Percentiles rank a stretch among this genome's conserved stretches.
Evolutionary conservation across 306 rosid species (phyloP).

Genomic region (Boehmeria nivea): DNA sequence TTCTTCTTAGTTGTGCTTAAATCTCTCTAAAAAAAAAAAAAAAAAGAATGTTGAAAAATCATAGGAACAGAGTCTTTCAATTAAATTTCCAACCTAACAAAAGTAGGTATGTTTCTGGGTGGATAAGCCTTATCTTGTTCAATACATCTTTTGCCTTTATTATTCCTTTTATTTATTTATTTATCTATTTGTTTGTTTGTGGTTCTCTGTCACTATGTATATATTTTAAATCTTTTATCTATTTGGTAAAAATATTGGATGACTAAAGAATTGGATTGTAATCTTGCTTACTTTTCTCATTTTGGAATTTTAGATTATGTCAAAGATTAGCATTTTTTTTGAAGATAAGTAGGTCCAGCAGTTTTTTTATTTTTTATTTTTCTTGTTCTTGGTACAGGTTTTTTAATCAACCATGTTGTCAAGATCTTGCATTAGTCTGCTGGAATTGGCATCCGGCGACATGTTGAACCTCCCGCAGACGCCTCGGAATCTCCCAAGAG

Average conservation of each 20-base stretch:
- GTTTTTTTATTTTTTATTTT: no score
- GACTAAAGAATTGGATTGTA: no score
- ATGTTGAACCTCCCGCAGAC: slow-evolving; percentile 45
- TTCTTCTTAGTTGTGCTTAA: no score
- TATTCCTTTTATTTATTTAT: background rate
- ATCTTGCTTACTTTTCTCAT: no score
- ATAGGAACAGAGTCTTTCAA: background rate
- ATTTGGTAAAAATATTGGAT: no score
- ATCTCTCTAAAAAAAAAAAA: background rate
- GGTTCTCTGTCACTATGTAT: background rate
- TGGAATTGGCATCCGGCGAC: slow-evolving; percentile 60
- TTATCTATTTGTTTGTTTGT: background rate
- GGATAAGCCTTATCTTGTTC: background rate
- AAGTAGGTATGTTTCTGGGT: slow-evolving; percentile 7
- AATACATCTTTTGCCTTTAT: background rate
- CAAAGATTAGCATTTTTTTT: no score
- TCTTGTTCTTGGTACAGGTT: no score
- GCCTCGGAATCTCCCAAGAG: slow-evolving; percentile 50
- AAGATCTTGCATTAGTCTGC: slow-evolving; percentile 51
- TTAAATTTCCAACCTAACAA: background rate
- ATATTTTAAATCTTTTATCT: no score
- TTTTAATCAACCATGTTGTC: slow-evolving; percentile 41
- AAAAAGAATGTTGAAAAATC: slow-evolving; percentile 5
- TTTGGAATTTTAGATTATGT: no score
- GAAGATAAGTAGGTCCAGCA: no score